phyloP scores from a whole-genome alignment of 106 monocot genomes.

The Dendrobium chrysotoxum region DNA sequence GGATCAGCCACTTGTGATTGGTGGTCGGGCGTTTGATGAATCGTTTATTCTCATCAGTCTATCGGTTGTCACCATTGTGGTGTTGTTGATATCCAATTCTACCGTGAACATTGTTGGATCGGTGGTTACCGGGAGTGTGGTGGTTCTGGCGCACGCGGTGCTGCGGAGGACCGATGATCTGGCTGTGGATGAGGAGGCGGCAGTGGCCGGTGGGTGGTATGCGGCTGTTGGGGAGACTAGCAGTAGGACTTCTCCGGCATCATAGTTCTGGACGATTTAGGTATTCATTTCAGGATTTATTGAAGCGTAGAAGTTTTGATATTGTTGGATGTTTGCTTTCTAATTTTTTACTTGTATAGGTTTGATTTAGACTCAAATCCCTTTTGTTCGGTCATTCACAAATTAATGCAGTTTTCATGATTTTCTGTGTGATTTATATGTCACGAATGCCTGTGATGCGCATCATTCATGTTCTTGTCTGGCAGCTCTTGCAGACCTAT shows the following conservation, averaged over 20 bases:
- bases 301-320: not conserved
- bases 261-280: not conserved
- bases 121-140: constrained; percentile 31
- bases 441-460: too few species aligned
- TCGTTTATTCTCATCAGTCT: constrained; percentile 29
- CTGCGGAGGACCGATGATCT: constrained; percentile 49
- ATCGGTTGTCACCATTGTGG: constrained; percentile 42
- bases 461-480: too few species aligned
- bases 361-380: not conserved
- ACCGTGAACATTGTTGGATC: constrained; percentile 47
- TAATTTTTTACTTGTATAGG: not conserved
- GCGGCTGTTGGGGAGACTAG: constrained; percentile 13
- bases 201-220: constrained; percentile 33
- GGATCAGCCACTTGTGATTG: constrained; percentile 39
- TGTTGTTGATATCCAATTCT: constrained; percentile 50
- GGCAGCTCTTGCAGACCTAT: too few species aligned
- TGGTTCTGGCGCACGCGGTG: constrained; percentile 46
- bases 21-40: constrained; percentile 43
- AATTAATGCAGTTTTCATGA: not conserved
- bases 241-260: not conserved
- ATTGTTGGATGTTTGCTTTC: not conserved
- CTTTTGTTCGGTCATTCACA: not conserved
- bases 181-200: constrained; percentile 31
- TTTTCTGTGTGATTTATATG: not conserved
- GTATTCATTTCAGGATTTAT: not conserved